phyloP scores from a whole-genome alignment of 352 stramenopile species.

The Peronospora belbahrii region DNA sequence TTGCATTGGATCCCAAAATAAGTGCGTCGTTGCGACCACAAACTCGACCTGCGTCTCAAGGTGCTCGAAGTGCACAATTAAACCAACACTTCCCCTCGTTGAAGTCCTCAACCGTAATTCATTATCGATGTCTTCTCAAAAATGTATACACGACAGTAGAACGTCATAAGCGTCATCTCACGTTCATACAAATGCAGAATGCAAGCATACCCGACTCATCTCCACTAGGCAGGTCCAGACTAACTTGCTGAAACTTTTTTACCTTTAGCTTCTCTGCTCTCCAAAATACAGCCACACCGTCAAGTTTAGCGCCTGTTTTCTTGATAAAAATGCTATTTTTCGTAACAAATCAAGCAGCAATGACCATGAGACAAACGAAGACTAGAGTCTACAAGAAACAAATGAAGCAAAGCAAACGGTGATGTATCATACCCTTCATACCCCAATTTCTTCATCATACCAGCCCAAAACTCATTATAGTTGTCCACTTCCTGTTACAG shows the following conservation, averaged over 20 bases:
- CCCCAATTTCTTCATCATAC: slow-evolving; percentile 44
- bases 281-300: slow-evolving; percentile 76
- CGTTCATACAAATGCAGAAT: background rate
- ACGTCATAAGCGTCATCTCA: slow-evolving; percentile 24
- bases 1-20: slow-evolving; percentile 80
- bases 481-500: slow-evolving; percentile 66
- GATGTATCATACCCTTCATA: slow-evolving; percentile 77
- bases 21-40: slow-evolving; percentile 69
- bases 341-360: slow-evolving; percentile 1
- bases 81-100: slow-evolving; percentile 47
- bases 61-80: slow-evolving; percentile 51
- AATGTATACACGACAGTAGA: background rate
- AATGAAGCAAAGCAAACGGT: background rate
- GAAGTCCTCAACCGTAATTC: slow-evolving; percentile 43
- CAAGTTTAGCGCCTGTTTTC: slow-evolving; percentile 52
- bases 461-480: slow-evolving; percentile 63
- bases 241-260: slow-evolving; percentile 32
- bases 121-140: slow-evolving; percentile 35
- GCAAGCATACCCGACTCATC: slow-evolving; percentile 41
- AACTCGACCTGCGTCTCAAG: slow-evolving; percentile 31
- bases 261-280: slow-evolving; percentile 38
- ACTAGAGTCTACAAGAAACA: background rate
- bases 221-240: slow-evolving; percentile 41
- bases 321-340: slow-evolving; percentile 40
- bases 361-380: background rate